These are phyloP conservation scores for Phytopythium vexans DNA, from an alignment of 352 stramenopile species.

Conservation along the genomic window DNA sequence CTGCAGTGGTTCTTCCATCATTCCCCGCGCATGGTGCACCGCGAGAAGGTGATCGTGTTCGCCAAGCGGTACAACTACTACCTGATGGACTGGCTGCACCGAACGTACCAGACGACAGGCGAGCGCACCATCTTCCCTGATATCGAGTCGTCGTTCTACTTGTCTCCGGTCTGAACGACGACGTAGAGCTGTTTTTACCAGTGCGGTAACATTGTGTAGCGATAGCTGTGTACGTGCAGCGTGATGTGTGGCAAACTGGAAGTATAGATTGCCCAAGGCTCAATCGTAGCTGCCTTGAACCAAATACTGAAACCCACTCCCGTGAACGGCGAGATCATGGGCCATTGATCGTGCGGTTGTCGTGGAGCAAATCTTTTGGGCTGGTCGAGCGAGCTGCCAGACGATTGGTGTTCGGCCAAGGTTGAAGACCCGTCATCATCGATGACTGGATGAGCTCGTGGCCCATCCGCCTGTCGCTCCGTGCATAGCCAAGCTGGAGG, in stretches of 20 bases:
- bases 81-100: constrained; percentile 35
- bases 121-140: constrained; percentile 29
- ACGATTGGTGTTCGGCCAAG: too few species aligned
- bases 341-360: too few species aligned
- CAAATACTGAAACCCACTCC: too few species aligned
- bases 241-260: too few species aligned
- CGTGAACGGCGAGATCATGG: too few species aligned
- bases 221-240: too few species aligned
- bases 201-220: too few species aligned
- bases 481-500: not conserved
- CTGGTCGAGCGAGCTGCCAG: too few species aligned
- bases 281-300: not conserved
- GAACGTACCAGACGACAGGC: constrained; percentile 30
- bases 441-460: not conserved
- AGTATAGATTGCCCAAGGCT: constrained; percentile 6
- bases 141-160: constrained; percentile 34
- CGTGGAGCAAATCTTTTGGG: too few species aligned
- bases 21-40: constrained; percentile 30
- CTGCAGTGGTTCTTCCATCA: constrained; percentile 34
- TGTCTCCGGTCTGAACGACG: constrained; percentile 22
- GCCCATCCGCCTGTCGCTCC: not conserved
- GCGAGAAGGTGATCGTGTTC: constrained; percentile 36
- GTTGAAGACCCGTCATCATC: not conserved
- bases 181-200: constrained; percentile 5
- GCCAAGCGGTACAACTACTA: constrained; percentile 40